A percentile compares a stretch with the other conserved stretches of the same genome.
These are phyloP conservation scores for Kurtzmaniella quercitrusa DNA, from an alignment of 1,139 yeast genomes.

Conservation along the genomic window DNA sequence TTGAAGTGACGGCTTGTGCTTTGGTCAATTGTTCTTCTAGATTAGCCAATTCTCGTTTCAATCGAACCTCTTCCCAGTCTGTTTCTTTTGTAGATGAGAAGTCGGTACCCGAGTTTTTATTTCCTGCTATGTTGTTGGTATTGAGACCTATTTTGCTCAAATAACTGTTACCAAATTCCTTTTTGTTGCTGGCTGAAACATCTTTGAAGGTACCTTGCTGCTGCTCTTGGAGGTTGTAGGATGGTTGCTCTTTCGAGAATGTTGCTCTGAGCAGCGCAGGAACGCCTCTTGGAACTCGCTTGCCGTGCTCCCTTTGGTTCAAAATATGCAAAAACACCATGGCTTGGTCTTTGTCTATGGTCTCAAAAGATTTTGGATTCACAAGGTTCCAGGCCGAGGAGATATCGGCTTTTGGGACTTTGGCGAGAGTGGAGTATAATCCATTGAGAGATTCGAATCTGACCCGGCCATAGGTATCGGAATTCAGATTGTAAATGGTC, in stretches of 20 bases:
- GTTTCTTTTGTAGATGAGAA: slow-evolving; percentile 69
- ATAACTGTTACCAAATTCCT: slow-evolving; percentile 38
- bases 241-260: slow-evolving; percentile 80
- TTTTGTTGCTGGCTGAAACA: slow-evolving; percentile 21
- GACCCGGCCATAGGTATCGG: slow-evolving; percentile 82
- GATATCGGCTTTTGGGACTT: slow-evolving; percentile 82
- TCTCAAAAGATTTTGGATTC: slow-evolving; percentile 80
- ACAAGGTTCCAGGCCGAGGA: slow-evolving; percentile 93
- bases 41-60: slow-evolving; percentile 74
- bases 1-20: slow-evolving; percentile 51
- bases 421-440: slow-evolving; percentile 62
- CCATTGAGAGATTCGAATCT: slow-evolving; percentile 67
- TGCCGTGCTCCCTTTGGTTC: slow-evolving; percentile 85
- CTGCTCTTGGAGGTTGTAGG: slow-evolving; percentile 53
- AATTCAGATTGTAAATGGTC: slow-evolving; percentile 66
- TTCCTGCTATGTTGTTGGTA: slow-evolving; percentile 46
- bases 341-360: slow-evolving; percentile 91
- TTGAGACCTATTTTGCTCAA: slow-evolving; percentile 32
- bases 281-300: slow-evolving; percentile 84
- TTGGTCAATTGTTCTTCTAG: slow-evolving; percentile 59
- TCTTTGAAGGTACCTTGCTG: slow-evolving; percentile 5
- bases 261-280: slow-evolving; percentile 94
- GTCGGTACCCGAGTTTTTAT: slow-evolving; percentile 63
- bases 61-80: slow-evolving; percentile 84
- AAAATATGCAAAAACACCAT: slow-evolving; percentile 85